A percentile compares a stretch with the other conserved stretches of the same genome.
These are phyloP conservation scores for Dothideomycetidae sp. DNA, from an alignment of 2,329 filamentous ascomycete species.

Conservation along the genomic window DNA sequence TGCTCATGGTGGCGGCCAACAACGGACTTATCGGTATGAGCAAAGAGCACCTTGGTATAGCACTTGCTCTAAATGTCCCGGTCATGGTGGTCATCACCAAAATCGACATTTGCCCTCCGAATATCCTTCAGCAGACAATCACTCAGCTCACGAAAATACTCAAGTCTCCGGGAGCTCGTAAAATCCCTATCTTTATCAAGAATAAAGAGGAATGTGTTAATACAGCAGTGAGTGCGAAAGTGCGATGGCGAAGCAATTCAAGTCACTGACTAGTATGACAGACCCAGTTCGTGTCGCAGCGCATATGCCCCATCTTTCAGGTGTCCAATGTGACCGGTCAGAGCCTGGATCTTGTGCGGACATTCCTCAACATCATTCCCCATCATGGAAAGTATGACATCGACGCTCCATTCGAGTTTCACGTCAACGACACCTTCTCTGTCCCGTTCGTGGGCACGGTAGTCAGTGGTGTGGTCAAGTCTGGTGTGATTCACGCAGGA, in stretches of 20 bases:
- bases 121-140: slow-evolving; percentile 88
- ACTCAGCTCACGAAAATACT: slow-evolving; percentile 84
- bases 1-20: slow-evolving; percentile 97
- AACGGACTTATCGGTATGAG: slow-evolving; percentile 97
- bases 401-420: slow-evolving; percentile 80
- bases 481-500: slow-evolving; percentile 71
- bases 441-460: slow-evolving; percentile 95
- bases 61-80: slow-evolving; percentile 84
- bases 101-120: slow-evolving; percentile 93
- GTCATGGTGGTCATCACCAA: slow-evolving; percentile 98
- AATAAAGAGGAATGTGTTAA: slow-evolving; percentile 83
- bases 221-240: slow-evolving; percentile 44
- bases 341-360: slow-evolving; percentile 76
- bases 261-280: slow-evolving; percentile 9
- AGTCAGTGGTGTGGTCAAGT: slow-evolving; percentile 82
- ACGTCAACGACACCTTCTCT: slow-evolving; percentile 94
- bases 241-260: not conserved
- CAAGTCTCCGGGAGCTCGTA: slow-evolving; percentile 82
- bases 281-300: slow-evolving; percentile 84
- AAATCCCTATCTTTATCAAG: slow-evolving; percentile 93
- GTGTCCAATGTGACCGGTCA: slow-evolving; percentile 95
- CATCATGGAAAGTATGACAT: slow-evolving; percentile 87
- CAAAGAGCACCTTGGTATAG: slow-evolving; percentile 93
- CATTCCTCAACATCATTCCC: slow-evolving; percentile 87
- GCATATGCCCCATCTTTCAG: slow-evolving; percentile 94